phyloP scores from a whole-genome alignment of 2,329 filamentous ascomycete genomes.

The Pestalotiopsis sp. region DNA sequence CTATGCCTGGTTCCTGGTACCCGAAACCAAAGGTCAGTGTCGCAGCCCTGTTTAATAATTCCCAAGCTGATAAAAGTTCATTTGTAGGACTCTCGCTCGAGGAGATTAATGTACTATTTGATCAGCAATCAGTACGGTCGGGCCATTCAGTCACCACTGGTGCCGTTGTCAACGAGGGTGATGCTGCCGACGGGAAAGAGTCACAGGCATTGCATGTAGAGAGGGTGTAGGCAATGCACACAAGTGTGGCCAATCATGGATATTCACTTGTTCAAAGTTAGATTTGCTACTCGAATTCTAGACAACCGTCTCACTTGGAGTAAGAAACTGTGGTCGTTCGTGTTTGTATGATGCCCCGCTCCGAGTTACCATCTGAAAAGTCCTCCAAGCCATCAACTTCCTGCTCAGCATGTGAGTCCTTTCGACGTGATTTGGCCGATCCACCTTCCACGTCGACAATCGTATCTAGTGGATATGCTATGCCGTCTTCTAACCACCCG shows the following conservation, averaged over 20 bases:
- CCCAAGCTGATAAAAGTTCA: neutral
- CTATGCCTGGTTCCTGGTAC: slow-evolving; percentile 69
- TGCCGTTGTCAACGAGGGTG: neutral
- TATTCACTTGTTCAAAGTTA: no score
- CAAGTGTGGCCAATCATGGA: no score
- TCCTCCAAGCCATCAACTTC: neutral
- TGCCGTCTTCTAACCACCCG: neutral
- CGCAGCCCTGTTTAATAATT: neutral
- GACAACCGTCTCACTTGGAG: neutral
- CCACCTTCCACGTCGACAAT: neutral
- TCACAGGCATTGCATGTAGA: neutral
- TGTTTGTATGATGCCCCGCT: neutral
- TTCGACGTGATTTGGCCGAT: neutral
- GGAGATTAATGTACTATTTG: neutral
- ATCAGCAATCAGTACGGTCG: neutral
- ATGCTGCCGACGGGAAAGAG: neutral
- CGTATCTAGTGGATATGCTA: neutral
- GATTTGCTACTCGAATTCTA: neutral
- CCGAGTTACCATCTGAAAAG: neutral
- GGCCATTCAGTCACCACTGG: neutral
- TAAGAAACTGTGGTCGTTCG: neutral
- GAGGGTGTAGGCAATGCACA: neutral
- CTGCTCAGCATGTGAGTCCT: neutral
- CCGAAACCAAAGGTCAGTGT: slow-evolving; percentile 66
- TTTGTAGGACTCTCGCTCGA: neutral